Percentiles rank a stretch among this genome's conserved stretches.
Evolutionary conservation across 257 asterid genomes (phyloP).

Genomic region (Solanum sparsipilum): DNA sequence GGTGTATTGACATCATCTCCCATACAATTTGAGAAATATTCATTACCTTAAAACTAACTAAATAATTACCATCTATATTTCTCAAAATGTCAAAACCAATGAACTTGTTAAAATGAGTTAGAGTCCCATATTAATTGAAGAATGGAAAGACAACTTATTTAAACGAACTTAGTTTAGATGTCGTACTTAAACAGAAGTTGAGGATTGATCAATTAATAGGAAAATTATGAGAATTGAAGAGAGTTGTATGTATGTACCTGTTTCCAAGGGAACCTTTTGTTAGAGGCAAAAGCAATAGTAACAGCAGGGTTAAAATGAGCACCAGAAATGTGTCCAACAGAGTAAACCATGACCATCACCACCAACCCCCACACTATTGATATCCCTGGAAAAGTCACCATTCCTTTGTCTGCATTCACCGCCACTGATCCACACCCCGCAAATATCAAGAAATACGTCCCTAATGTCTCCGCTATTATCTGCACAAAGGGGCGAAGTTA

Average conservation of each 20-base stretch:
- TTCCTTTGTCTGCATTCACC: constrained; percentile 52
- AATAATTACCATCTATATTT: not conserved
- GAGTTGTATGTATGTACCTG: constrained; percentile 4
- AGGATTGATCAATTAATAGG: not conserved
- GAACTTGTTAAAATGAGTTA: not conserved
- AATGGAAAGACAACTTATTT: not conserved
- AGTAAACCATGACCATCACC: constrained; percentile 78
- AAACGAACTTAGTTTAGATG: accelerated
- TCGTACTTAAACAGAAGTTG: accelerated
- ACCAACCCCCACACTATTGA: constrained; percentile 71
- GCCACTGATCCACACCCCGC: constrained; percentile 67
- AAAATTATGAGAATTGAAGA: not conserved
- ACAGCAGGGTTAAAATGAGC: constrained; percentile 94
- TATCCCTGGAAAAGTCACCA: constrained; percentile 63
- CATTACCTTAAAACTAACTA: not conserved
- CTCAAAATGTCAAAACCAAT: not conserved
- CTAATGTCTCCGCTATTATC: constrained; percentile 73
- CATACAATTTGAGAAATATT: not conserved
- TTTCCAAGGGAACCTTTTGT: constrained; percentile 76
- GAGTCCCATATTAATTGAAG: not conserved
- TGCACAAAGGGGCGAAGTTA: not conserved
- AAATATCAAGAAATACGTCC: constrained; percentile 71
- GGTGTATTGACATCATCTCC: not conserved
- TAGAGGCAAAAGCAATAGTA: constrained; percentile 70
- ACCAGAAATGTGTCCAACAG: constrained; percentile 87